Evolutionary conservation across 441 rosid genomes (phyloP).

Genomic region (Corymbia citriodora): DNA sequence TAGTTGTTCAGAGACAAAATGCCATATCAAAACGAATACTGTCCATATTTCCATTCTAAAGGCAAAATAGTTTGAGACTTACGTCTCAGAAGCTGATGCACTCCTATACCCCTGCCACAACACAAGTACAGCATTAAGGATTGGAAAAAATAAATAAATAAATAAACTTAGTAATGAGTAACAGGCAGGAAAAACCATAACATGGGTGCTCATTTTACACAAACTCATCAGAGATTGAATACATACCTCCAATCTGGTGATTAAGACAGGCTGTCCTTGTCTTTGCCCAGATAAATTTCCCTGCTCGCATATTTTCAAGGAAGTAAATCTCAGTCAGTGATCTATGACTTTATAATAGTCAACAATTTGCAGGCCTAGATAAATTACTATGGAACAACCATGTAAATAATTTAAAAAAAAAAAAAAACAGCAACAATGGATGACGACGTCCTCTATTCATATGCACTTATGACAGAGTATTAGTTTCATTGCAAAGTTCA

Average conservation of each 20-base stretch:
- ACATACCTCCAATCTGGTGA: slow-evolving; percentile 92
- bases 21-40: background rate
- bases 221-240: slow-evolving; percentile 5
- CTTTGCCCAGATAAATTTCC: slow-evolving; percentile 94
- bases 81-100: slow-evolving; percentile 85
- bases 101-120: slow-evolving; percentile 88
- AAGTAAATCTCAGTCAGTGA: slow-evolving; percentile 7
- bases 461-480: background rate
- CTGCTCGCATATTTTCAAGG: slow-evolving; percentile 35
- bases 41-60: background rate
- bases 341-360: background rate
- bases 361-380: background rate
- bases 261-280: slow-evolving; percentile 96
- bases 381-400: background rate
- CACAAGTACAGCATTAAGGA: slow-evolving; percentile 13
- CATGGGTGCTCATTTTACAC: background rate
- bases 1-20: background rate
- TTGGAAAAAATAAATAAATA: background rate
- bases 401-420: background rate
- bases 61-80: slow-evolving; percentile 25
- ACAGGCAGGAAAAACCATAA: background rate
- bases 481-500: background rate
- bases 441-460: background rate
- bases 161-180: background rate
- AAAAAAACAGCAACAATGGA: background rate